phyloP scores from a whole-genome alignment of 2,329 filamentous ascomycete genomes.

The Botrytis byssoidea region DNA sequence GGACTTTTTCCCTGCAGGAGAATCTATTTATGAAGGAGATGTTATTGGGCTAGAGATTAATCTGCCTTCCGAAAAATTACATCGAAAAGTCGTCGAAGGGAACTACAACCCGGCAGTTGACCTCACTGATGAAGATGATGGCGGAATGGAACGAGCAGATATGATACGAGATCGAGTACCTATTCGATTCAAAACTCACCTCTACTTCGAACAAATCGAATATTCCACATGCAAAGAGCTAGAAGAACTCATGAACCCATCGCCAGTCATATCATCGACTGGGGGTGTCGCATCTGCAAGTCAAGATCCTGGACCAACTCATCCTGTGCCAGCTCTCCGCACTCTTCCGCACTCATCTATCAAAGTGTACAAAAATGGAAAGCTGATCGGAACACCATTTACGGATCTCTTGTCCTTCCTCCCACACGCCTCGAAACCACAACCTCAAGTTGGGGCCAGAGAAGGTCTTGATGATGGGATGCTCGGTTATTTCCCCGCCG shows the following conservation, averaged over 20 bases:
- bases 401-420: constrained; percentile 86
- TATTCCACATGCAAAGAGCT: constrained; percentile 86
- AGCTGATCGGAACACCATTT: constrained; percentile 81
- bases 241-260: constrained; percentile 76
- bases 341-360: constrained; percentile 85
- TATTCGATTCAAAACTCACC: constrained; percentile 88
- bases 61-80: constrained; percentile 78
- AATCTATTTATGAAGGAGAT: constrained; percentile 83
- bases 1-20: constrained; percentile 76
- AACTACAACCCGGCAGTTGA: constrained; percentile 87
- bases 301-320: constrained; percentile 67
- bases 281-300: constrained; percentile 40
- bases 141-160: constrained; percentile 62
- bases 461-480: constrained; percentile 92
- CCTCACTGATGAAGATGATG: constrained; percentile 50
- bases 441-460: constrained; percentile 69
- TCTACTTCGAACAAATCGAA: constrained; percentile 91
- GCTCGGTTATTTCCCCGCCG: constrained; percentile 91
- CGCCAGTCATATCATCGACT: constrained; percentile 48
- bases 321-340: constrained; percentile 70
- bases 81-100: constrained; percentile 83
- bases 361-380: constrained; percentile 89
- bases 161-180: constrained; percentile 94
- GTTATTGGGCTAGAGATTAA: constrained; percentile 93
- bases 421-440: constrained; percentile 79